These are phyloP conservation scores for Diplodia sapinea DNA, from an alignment of 2,329 filamentous ascomycete genomes.

Conservation along the genomic window DNA sequence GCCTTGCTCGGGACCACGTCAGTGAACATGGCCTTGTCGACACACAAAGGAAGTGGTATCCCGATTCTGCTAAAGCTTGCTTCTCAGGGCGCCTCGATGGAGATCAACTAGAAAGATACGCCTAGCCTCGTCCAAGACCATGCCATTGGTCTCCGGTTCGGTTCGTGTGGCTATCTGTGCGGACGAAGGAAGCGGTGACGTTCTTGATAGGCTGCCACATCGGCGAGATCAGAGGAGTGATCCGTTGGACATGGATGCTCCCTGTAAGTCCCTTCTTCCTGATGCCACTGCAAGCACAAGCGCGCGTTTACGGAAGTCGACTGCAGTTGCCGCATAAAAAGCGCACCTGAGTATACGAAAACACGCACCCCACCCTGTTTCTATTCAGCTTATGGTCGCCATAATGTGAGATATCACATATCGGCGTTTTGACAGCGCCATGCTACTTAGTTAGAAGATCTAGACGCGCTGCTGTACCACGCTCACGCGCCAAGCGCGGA, in stretches of 20 bases:
- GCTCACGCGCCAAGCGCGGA: not conserved
- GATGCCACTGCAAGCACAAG: not conserved
- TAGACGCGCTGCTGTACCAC: not conserved
- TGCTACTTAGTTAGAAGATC: not conserved
- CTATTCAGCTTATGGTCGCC: not conserved
- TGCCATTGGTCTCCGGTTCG: not conserved
- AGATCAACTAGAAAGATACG: not conserved
- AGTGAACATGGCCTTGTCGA: not conserved
- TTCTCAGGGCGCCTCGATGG: not conserved
- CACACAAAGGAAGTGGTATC: too few species aligned
- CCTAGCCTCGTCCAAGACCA: not conserved
- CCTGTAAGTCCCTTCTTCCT: not conserved
- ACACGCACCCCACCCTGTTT: not conserved
- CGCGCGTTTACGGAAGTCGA: not conserved
- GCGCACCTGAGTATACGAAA: not conserved
- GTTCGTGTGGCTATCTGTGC: not conserved
- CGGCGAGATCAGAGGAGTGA: too few species aligned
- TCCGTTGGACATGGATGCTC: not conserved
- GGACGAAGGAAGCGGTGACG: not conserved
- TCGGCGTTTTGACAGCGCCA: not conserved
- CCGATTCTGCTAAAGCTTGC: not conserved
- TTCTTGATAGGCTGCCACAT: conserved; percentile 9
- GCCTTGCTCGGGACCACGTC: too few species aligned
- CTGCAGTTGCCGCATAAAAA: not conserved
- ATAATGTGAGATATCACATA: conserved; percentile 12